Base-by-base conservation (phyloP, 2,329 filamentous ascomycete genomes). In the Trematosphaeria pertusa region DNA sequence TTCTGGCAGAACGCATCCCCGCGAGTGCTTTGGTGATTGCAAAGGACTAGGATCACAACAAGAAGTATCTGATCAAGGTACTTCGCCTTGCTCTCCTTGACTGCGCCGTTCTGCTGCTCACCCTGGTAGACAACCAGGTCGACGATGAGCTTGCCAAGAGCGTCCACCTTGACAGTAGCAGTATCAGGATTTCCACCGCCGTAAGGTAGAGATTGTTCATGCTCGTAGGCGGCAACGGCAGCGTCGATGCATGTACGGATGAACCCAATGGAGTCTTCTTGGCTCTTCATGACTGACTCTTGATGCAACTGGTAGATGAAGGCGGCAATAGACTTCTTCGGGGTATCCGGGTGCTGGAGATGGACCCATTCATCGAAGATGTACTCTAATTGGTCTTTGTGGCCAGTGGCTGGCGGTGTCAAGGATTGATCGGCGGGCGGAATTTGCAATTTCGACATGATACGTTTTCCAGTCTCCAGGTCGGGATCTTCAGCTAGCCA, bases 281-380 rank as follows among this genome's bases (percentile, higher is more conserved):
- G 84, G 58, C 80, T 85, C 42, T 83, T 83, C 64, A 97, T 83
- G 14, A 94, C 78, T 52, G 87, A 83, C 55, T 83, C 83, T 46
- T 86, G 81, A 61, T 93, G 87, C 64, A 97, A 78, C 70, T 97
- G 93, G 61, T 88, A 85, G 35, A 97, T 83, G 71, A 97, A 97
- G 1, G 89, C 83, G 5, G 82, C 76, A 43, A 86, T 79, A 0
- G 87, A 83, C 64, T 87, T 88, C 52, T 91, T 87, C 3, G 87
- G 86, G 3, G 87, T 84, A 57, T 87, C 85, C n/a, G 85, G 82
- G 60, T 91, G 89, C 37, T 88, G 88, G 6, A 97, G 81, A 49
- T 87, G 86, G 20, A 93, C 83, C 94, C 94, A 99, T 74, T 99
- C 94, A 33, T 93, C 91, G 64, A 99, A 97, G 15, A 97, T 82